These are phyloP conservation scores for Aplosporella prunicola DNA, from an alignment of 2,329 filamentous ascomycete genomes.

Conservation along the genomic window DNA sequence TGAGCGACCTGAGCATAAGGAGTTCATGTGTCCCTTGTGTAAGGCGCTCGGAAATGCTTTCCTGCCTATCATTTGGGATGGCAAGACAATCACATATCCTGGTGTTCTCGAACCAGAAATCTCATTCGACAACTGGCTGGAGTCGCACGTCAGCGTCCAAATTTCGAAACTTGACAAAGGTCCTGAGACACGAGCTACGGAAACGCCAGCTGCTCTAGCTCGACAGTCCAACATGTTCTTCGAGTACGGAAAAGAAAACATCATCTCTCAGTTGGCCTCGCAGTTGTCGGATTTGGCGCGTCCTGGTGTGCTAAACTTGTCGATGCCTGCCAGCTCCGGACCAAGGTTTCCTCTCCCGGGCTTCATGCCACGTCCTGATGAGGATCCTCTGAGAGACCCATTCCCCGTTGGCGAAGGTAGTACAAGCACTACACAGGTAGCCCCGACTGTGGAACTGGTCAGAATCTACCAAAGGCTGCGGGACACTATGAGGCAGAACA, in stretches of 20 bases:
- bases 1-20: constrained; percentile 65
- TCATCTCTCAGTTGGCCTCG: constrained; percentile 42
- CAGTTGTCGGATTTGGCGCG: constrained; percentile 28
- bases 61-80: constrained; percentile 90
- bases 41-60: constrained; percentile 95
- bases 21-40: constrained; percentile 94
- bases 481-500: constrained; percentile 45
- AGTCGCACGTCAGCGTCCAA: constrained; percentile 44
- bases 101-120: constrained; percentile 52
- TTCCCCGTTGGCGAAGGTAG: constrained; percentile 1
- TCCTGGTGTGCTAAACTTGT: constrained; percentile 6
- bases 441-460: constrained; percentile 38
- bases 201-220: constrained; percentile 18
- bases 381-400: constrained; percentile 6
- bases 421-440: constrained; percentile 1
- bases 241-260: constrained; percentile 41
- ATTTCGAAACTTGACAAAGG: constrained; percentile 42
- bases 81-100: constrained; percentile 74
- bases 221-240: constrained; percentile 41
- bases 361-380: constrained; percentile 1
- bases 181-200: constrained; percentile 20
- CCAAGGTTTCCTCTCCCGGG: constrained; percentile 3
- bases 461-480: constrained; percentile 48
- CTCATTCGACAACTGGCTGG: constrained; percentile 61
- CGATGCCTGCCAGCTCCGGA: constrained; percentile 3